These are phyloP conservation scores for Tetrahymena elliotti DNA, from an alignment of 73 alveolate species.

Conservation along the genomic window DNA sequence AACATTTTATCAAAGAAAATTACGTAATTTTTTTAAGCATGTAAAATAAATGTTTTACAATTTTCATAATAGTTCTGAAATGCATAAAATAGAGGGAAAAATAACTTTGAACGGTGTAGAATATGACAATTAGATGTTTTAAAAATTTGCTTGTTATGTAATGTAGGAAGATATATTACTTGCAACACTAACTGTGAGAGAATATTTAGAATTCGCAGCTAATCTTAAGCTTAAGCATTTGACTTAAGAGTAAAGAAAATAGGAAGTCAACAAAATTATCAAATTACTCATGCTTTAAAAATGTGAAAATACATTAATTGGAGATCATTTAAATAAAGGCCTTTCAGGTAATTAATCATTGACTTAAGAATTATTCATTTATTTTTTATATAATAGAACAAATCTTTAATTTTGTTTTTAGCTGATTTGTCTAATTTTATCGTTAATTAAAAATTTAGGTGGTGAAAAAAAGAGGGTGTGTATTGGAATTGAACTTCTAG, in stretches of 20 bases:
- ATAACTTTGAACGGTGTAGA: conserved; percentile 66
- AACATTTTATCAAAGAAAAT: not conserved
- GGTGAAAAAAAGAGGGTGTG: conserved; percentile 66
- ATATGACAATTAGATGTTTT: conserved; percentile 43
- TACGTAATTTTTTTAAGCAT: not conserved
- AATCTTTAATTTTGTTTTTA: not conserved
- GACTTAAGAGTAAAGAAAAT: not conserved
- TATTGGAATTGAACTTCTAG: conserved; percentile 57
- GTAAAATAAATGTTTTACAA: not conserved
- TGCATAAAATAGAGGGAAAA: conserved; percentile 47
- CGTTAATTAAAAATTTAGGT: conserved; percentile 5
- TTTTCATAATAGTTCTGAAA: not conserved
- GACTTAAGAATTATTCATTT: not conserved
- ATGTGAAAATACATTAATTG: not conserved
- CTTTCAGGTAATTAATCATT: not conserved
- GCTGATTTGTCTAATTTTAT: not conserved
- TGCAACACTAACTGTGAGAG: conserved; percentile 75
- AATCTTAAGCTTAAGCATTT: conserved; percentile 42
- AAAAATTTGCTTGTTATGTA: conserved; percentile 65
- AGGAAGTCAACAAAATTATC: not conserved
- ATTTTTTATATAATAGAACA: no score
- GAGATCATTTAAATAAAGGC: not conserved
- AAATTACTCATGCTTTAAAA: not conserved
- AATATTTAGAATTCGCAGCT: conserved; percentile 77
- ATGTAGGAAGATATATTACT: conserved; percentile 76